These are phyloP conservation scores for Melocanna baccifera DNA, from an alignment of 176 grass and related monocot genomes.

Conservation along the genomic window DNA sequence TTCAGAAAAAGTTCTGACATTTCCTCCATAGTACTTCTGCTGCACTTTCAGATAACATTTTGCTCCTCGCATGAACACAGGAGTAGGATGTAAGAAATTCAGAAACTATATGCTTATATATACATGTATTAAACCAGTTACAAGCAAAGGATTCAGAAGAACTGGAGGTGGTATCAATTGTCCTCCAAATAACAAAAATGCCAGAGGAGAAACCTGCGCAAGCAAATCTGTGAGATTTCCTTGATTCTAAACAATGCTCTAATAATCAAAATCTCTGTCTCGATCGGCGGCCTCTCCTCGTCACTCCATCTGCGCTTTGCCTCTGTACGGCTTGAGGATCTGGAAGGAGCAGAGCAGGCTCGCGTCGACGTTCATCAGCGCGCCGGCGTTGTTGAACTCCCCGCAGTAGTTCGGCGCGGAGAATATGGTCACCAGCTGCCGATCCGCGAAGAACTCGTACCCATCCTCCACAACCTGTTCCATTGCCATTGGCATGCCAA, in stretches of 20 bases:
- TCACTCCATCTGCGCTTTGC: slow-evolving; percentile 34
- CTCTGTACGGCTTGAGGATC: slow-evolving; percentile 55
- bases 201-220: neutral
- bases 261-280: neutral
- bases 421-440: slow-evolving; percentile 57
- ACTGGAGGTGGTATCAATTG: neutral
- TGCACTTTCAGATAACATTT: slow-evolving; percentile 3
- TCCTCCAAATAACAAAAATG: neutral
- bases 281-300: neutral
- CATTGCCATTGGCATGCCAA: neutral
- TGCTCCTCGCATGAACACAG: neutral
- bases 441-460: slow-evolving; percentile 58
- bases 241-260: neutral
- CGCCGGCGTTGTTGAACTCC: slow-evolving; percentile 64
- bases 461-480: slow-evolving; percentile 56
- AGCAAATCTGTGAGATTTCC: neutral
- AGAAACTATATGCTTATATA: slow-evolving; percentile 28
- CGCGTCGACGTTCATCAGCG: slow-evolving; percentile 50
- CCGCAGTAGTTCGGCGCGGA: slow-evolving; percentile 66
- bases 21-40: neutral
- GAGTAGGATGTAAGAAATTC: neutral
- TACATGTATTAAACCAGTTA: slow-evolving; percentile 34
- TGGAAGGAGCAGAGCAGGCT: slow-evolving; percentile 64
- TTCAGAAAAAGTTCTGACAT: neutral
- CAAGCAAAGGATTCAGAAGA: slow-evolving; percentile 27